Evolutionary conservation across 768 basidiomycete species (phyloP).

Genomic region (Xerocomus spinulosus): DNA sequence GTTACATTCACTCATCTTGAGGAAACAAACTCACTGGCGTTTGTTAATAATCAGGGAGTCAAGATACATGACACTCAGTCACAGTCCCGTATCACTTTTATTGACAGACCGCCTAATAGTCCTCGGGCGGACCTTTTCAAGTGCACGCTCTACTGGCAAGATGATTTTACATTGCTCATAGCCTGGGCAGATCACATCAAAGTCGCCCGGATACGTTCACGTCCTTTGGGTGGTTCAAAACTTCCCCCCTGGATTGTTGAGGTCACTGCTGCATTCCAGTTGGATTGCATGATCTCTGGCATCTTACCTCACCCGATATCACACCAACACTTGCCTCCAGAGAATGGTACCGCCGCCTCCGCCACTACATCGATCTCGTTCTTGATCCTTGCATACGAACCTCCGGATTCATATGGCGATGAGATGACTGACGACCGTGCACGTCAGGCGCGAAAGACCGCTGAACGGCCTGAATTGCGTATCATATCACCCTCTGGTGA

Average conservation of each 20-base stretch:
- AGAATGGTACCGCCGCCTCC: slow-evolving; percentile 18
- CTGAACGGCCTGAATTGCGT: slow-evolving; percentile 90
- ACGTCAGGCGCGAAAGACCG: slow-evolving; percentile 75
- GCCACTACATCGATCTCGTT: slow-evolving; percentile 56
- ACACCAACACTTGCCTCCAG: slow-evolving; percentile 11
- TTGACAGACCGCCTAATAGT: slow-evolving; percentile 75
- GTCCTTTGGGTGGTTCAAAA: slow-evolving; percentile 45
- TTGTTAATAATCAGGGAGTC: slow-evolving; percentile 57
- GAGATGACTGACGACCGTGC: slow-evolving; percentile 69
- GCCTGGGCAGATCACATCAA: slow-evolving; percentile 95
- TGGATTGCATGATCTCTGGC: slow-evolving; percentile 95
- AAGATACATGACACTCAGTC: slow-evolving; percentile 87
- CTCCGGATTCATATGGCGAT: slow-evolving; percentile 64
- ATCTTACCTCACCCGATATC: slow-evolving; percentile 71
- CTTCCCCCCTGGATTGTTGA: slow-evolving; percentile 70
- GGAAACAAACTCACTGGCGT: background rate
- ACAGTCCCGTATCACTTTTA: slow-evolving; percentile 74
- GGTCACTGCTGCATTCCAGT: slow-evolving; percentile 84
- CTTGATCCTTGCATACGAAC: slow-evolving; percentile 82
- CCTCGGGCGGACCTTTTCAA: slow-evolving; percentile 95
- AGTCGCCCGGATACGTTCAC: slow-evolving; percentile 72
- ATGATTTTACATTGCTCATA: slow-evolving; percentile 84
- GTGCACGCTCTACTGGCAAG: slow-evolving; percentile 88
- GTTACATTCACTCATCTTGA: background rate
- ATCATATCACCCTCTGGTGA: slow-evolving; percentile 88